Evolutionary conservation across 305 asterid species (phyloP).

Genomic region (Fraxinus greggii): DNA sequence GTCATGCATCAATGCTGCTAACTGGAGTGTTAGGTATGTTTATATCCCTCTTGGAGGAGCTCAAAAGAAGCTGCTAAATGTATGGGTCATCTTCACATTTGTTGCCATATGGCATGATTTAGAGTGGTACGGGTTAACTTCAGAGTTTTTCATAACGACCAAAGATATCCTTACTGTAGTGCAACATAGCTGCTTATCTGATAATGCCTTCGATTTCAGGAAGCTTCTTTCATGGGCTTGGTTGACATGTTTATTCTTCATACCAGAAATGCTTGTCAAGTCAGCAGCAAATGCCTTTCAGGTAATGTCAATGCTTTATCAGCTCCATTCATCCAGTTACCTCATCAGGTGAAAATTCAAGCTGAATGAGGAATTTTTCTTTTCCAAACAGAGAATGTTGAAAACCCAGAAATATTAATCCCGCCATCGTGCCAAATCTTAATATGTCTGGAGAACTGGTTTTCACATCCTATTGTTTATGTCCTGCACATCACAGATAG

Average conservation of each 20-base stretch:
- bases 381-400: background rate
- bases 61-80: constrained; percentile 77
- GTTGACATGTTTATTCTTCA: constrained; percentile 92
- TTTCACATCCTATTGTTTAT: background rate
- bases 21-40: constrained; percentile 57
- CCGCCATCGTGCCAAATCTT: background rate
- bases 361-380: background rate
- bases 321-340: constrained; percentile 8
- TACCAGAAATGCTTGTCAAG: constrained; percentile 89
- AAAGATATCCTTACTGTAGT: constrained; percentile 10
- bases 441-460: background rate
- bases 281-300: constrained; percentile 59
- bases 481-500: background rate
- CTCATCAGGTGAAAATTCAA: constrained; percentile 9
- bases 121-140: constrained; percentile 68
- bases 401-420: background rate
- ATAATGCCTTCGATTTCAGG: constrained; percentile 50
- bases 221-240: constrained; percentile 99
- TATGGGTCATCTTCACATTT: constrained; percentile 95
- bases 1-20: constrained; percentile 8
- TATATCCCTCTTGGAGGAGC: constrained; percentile 97
- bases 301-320: constrained; percentile 42
- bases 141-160: constrained; percentile 6
- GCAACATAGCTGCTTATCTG: constrained; percentile 18
- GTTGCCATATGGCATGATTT: constrained; percentile 98